Base-by-base conservation (phyloP, 208 protist genomes). In the Leishmania braziliensis region DNA sequence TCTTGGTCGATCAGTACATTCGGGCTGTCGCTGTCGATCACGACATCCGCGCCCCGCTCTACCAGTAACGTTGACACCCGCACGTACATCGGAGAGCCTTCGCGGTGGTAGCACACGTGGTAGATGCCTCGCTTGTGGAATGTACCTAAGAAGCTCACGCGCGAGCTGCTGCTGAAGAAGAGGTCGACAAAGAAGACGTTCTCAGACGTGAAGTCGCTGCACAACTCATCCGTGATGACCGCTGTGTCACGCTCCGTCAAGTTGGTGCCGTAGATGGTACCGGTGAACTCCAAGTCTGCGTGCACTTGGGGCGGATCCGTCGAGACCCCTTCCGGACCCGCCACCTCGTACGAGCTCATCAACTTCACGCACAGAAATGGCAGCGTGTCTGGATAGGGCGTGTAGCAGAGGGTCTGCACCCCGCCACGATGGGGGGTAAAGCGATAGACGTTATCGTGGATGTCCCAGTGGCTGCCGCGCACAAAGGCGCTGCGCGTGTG, bases 261-360 rank as follows among this genome's bases (percentile, higher is more conserved):
- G 84, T 96, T 93, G 5, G 90, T 94, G 82, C 92, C 92, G 75
- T 92, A 96, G 56, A 96, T 89, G 66, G 88, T 93, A 29, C 90
- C 92, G 20, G 81, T 90, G 78, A 94, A 96, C 86, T 96, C 92
- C n/a, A 89, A 66, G 68, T 91, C 89, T 6, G 89, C 85, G 78
- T 89, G 89, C 68, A 94, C 86, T 83, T 93, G 90, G 33, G 86
- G 89, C 12, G 92, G 92, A 66, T 96, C 92, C 5, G 89, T 96
- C 23, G 89, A 93, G 68, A 93, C 81, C 48, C 90, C 90, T 75
- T 96, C 92, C 12, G 92, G 90, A 20, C 92, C 92, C 2, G 89
- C 87, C 39, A 96, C 87, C 71, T 90, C 84, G 79, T 92, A 89
- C 74, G 89, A 92, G 77, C 90, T 75, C 76, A 87, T 85, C 75